Percentiles rank a stretch among this genome's conserved stretches.
Evolutionary conservation across 2,329 filamentous ascomycete species (phyloP).

Genomic region (Pseudogymnoascus sp.): DNA sequence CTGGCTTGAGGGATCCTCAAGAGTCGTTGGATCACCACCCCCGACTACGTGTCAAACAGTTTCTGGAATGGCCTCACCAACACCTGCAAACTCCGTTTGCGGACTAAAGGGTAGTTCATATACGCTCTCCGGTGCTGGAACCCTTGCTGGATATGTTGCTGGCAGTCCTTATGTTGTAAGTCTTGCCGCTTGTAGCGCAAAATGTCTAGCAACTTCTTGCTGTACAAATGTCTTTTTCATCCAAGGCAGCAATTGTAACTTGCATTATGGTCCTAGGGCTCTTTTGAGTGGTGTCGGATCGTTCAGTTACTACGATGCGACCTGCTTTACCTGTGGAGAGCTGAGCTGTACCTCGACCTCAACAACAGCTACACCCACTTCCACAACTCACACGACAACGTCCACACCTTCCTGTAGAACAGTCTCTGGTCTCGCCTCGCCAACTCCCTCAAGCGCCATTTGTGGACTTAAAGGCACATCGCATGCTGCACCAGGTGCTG

Average conservation of each 20-base stretch:
- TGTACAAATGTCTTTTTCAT: background rate
- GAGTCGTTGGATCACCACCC: no score
- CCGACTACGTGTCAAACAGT: no score
- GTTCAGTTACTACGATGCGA: no score
- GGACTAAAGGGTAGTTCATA: background rate
- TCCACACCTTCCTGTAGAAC: no score
- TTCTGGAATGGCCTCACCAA: background rate
- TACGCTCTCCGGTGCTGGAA: background rate
- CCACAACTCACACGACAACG: no score
- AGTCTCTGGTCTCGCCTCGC: background rate
- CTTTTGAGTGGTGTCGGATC: no score
- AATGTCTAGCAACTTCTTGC: constrained; percentile 3
- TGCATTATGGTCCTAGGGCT: no score
- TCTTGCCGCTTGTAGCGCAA: background rate
- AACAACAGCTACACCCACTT: no score
- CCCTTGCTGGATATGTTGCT: background rate
- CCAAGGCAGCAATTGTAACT: no score
- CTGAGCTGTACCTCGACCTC: no score
- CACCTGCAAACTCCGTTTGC: background rate
- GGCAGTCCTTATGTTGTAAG: background rate
- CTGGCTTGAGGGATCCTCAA: no score
- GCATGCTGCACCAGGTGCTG: background rate
- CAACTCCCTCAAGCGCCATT: background rate
- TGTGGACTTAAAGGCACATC: background rate
- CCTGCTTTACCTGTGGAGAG: no score